Evolutionary conservation across 2,329 filamentous ascomycete species (phyloP).

Genomic region (Fusarium multiceps): DNA sequence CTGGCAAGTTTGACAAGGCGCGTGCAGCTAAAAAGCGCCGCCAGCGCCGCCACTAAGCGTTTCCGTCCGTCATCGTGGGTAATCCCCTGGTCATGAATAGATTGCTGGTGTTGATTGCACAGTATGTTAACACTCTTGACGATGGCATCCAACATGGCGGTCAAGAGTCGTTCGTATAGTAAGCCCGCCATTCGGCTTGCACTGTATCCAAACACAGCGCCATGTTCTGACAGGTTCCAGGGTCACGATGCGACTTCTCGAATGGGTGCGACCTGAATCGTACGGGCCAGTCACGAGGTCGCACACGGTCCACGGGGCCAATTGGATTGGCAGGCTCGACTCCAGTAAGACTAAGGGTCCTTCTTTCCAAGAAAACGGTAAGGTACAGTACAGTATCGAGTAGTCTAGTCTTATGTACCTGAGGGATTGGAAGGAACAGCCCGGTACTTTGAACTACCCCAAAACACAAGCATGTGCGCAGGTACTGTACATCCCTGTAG

Average conservation of each 20-base stretch:
- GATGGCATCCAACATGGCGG: conserved; percentile 25
- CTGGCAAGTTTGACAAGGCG: background rate
- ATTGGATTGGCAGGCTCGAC: conserved; percentile 40
- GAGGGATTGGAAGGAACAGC: background rate
- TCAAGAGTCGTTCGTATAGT: conserved; percentile 30
- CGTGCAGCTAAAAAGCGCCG: conserved; percentile 13
- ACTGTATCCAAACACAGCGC: conserved; percentile 29
- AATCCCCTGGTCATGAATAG: conserved; percentile 23
- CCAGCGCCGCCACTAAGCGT: conserved; percentile 30
- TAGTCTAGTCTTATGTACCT: background rate
- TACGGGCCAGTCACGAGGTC: conserved; percentile 44
- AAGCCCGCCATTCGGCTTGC: conserved; percentile 20
- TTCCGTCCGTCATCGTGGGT: conserved; percentile 20
- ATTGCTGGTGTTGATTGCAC: conserved; percentile 2
- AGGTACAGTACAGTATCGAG: conserved; percentile 4
- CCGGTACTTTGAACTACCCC: conserved; percentile 17
- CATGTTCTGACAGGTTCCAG: conserved; percentile 28
- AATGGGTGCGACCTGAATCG: conserved; percentile 33
- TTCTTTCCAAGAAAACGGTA: conserved; percentile 23
- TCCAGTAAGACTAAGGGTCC: conserved; percentile 4
- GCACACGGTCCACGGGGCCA: conserved; percentile 44
- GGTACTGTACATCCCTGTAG: background rate
- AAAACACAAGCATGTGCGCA: conserved; percentile 12
- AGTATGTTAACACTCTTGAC: conserved; percentile 13
- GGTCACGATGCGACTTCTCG: conserved; percentile 37